Conservation (phyloP, 2,329 filamentous ascomycete species). For the Magnaporthales sp. region DNA sequence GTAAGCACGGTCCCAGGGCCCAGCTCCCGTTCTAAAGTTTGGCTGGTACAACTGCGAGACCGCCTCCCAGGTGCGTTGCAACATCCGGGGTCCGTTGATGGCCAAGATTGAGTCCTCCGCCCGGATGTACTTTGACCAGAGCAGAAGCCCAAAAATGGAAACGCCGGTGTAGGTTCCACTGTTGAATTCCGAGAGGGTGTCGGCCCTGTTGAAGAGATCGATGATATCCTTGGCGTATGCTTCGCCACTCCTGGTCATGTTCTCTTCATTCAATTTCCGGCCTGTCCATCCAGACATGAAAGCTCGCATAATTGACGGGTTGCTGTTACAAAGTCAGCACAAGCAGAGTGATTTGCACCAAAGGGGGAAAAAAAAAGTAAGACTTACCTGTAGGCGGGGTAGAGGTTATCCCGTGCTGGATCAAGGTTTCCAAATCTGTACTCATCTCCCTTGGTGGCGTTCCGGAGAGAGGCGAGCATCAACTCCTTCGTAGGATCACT, state of each 20-base stretch:
- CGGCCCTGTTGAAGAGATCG: conserved; percentile 43
- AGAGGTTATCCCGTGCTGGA: conserved; percentile 43
- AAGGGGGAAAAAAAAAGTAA: neutral
- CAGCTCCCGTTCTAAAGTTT: conserved; percentile 50
- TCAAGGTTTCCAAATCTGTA: conserved; percentile 54
- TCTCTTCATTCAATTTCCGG: conserved; percentile 39
- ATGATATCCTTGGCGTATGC: conserved; percentile 45
- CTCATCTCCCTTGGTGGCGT: conserved; percentile 47
- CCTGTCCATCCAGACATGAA: conserved; percentile 52
- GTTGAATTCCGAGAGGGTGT: conserved; percentile 55
- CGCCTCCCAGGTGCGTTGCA: conserved; percentile 42
- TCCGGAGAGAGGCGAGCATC: conserved; percentile 44
- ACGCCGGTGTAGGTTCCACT: conserved; percentile 55
- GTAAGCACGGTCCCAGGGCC: conserved; percentile 56
- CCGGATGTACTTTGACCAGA: conserved; percentile 52
- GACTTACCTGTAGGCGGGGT: conserved; percentile 30
- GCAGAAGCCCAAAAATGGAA: conserved; percentile 43
- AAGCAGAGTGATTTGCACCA: neutral
- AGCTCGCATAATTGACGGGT: conserved; percentile 47
- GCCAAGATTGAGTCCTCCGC: conserved; percentile 40
- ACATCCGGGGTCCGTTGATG: conserved; percentile 40
- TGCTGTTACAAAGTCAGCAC: conserved; percentile 7
- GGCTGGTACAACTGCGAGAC: conserved; percentile 47
- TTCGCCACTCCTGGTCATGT: conserved; percentile 51
- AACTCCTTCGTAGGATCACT: conserved; percentile 24